Base-by-base conservation (phyloP, 2,329 filamentous ascomycete genomes). In the Fusarium burgessii region DNA sequence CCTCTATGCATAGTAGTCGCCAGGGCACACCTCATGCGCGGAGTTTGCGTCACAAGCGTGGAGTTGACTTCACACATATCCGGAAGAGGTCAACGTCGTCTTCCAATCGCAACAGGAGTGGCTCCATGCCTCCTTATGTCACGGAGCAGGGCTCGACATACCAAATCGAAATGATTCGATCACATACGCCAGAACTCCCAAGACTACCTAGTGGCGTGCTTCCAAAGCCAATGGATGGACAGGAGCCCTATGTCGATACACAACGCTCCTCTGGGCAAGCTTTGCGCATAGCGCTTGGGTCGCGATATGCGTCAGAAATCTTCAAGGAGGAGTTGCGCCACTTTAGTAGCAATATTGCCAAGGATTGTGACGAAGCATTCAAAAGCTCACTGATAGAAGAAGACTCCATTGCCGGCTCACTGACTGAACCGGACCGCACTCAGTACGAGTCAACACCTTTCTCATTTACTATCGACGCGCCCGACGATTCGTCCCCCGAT, bases 311-410 rank as follows among this genome's bases (percentile, higher is more conserved):
- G 46, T 80, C 80, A n/a, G 65, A 79, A 52, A 74, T 82, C 42
- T 81, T 86, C 74, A 91, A 89, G 73, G 93, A 94, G 63, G 95
- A 97, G 78, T 88, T 96, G 58, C 88, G 93, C 10, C 91, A 95
- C 74, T 92, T 97, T 62, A 97, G 94, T 74, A 89, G 89, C 74
- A 94, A 94, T 75, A 90, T 98, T 67, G 93, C 94, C 52, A 93
- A 94, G 80, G 93, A 96, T 63, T 97, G 95, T 77, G 95, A 98
- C 77, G 93, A 96, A 76, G 95, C 95, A 2, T 98, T 98, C 83
- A 95, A 93, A 77, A 90, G 92, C 73, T 86, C 85, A 13, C 73
- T 88, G 14, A 80, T 87, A 17, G 77, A 80, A 20, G 80, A 82
- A 18, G 79, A 81, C 15, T 82, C 81, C 1, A 76, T 78, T 32